Evolutionary conservation across 352 stramenopile genomes (phyloP).

Genomic region (Pythium utonaiense): DNA sequence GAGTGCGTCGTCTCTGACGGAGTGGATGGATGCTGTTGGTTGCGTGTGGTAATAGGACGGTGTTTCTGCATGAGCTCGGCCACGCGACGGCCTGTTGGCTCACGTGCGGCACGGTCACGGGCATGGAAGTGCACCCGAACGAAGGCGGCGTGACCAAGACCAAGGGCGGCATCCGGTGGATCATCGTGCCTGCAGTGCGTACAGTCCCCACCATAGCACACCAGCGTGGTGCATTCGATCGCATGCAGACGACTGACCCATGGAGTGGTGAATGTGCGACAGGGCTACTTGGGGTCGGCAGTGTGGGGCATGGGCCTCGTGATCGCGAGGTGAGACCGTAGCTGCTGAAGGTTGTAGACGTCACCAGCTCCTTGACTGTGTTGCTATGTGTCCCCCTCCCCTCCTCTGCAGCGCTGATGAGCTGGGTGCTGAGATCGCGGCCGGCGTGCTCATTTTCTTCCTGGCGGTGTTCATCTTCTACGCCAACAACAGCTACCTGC

Average conservation of each 20-base stretch:
- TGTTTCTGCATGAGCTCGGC: constrained; percentile 85
- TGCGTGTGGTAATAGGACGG: constrained; percentile 50
- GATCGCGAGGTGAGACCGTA: constrained; percentile 47
- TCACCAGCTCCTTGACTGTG: background rate
- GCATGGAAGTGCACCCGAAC: constrained; percentile 88
- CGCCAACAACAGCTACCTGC: constrained; percentile 85
- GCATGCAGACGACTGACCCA: background rate
- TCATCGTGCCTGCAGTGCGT: constrained; percentile 40
- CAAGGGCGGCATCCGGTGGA: constrained; percentile 37
- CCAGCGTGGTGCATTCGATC: too few relatives aligned
- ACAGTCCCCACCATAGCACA: too few relatives aligned
- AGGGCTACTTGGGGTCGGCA: constrained; percentile 84
- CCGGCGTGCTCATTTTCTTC: constrained; percentile 85
- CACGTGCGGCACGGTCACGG: constrained; percentile 81
- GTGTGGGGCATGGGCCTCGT: constrained; percentile 86
- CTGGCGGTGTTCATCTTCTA: constrained; percentile 85
- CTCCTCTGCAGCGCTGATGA: constrained; percentile 48
- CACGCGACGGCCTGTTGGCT: constrained; percentile 83
- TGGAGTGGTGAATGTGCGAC: background rate
- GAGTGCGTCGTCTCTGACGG: background rate
- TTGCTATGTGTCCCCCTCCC: background rate
- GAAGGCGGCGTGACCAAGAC: constrained; percentile 84
- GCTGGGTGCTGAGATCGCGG: constrained; percentile 59
- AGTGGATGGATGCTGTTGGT: background rate
- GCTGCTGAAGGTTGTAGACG: too few relatives aligned